Base-by-base conservation (phyloP, 2,329 filamentous ascomycete species). In the Hymenoscyphus repandus region DNA sequence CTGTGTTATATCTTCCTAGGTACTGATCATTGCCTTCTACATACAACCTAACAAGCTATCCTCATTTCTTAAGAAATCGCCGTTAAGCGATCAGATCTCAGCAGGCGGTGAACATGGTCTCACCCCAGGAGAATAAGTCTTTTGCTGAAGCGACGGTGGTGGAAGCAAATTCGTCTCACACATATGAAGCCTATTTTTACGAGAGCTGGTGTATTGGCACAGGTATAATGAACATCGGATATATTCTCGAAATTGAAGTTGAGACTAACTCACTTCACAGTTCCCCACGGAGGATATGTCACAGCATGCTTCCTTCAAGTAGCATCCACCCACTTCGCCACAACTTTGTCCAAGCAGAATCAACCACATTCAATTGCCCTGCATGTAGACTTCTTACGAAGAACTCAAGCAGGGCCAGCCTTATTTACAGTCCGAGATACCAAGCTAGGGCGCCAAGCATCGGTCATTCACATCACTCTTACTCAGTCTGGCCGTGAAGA, bases 251-350 rank as follows among this genome's bases (percentile, higher is more conserved):
- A 36, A 11, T 50, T 44, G 33, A 52, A 13, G 45, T 20, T 31
- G 6, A n/a, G 5, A 18, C n/a, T 32, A 49, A 18, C 32, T 49
- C 47, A 39, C n/a, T 17, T 13, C n/a, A 31, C 41, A 84, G 85
- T 88, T 11, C 84, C 85, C 5, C 83, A 89, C 65, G 85, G 85
- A 47, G 85, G 85, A 51, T 86, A 84, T 60, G 79, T 86, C 13
- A 83, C 83, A 9, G 75, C 81, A 0, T 73, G 78, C 44, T 75
- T 89, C 54, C 74, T 85, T 54, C 73, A 75, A 48, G 78, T 82
- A 15, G 80, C 80, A 20, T 68, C 70, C 9, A 73, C 70, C 2
- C 83, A 87, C 66, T 84, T 85, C 69, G 66, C 57, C 22, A 77
- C 74, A 6, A 77, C 81, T 5, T 76, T 84, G 17, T 69, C 73